Conservation (phyloP, 805 yeast species). For the Monosporozyma yasuniensis region DNA sequence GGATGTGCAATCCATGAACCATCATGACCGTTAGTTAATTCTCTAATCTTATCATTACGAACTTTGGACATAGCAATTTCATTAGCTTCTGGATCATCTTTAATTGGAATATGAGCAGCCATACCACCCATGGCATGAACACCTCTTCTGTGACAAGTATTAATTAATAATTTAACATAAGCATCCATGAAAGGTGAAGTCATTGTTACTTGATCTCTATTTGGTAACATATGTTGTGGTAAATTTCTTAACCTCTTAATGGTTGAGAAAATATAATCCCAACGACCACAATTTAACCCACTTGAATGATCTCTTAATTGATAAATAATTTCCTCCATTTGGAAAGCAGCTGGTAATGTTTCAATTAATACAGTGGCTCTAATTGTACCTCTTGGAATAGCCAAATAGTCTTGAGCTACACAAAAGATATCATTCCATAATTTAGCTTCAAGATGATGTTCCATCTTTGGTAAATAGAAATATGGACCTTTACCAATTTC, state of each 20-base stretch:
- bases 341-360: conserved; percentile 79
- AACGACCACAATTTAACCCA: conserved; percentile 81
- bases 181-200: conserved; percentile 72
- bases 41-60: conserved; percentile 65
- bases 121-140: conserved; percentile 87
- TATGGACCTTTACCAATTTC: conserved; percentile 69
- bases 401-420: conserved; percentile 64
- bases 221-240: conserved; percentile 62
- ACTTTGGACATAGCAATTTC: conserved; percentile 63
- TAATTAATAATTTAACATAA: conserved; percentile 63
- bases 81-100: conserved; percentile 56
- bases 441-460: conserved; percentile 73
- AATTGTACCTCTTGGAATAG: conserved; percentile 65
- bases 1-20: conserved; percentile 91
- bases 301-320: conserved; percentile 69
- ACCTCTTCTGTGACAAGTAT: conserved; percentile 66
- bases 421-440: conserved; percentile 77
- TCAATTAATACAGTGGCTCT: conserved; percentile 77
- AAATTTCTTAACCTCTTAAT: conserved; percentile 67
- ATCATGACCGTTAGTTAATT: conserved; percentile 72
- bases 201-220: conserved; percentile 74
- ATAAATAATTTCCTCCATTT: conserved; percentile 75
- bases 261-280: conserved; percentile 81
- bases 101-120: conserved; percentile 84
- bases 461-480: conserved; percentile 80